Percentiles rank a stretch among this genome's conserved stretches.
phyloP scores from a whole-genome alignment of 208 protist genomes.

The Naegleria lovaniensis region DNA sequence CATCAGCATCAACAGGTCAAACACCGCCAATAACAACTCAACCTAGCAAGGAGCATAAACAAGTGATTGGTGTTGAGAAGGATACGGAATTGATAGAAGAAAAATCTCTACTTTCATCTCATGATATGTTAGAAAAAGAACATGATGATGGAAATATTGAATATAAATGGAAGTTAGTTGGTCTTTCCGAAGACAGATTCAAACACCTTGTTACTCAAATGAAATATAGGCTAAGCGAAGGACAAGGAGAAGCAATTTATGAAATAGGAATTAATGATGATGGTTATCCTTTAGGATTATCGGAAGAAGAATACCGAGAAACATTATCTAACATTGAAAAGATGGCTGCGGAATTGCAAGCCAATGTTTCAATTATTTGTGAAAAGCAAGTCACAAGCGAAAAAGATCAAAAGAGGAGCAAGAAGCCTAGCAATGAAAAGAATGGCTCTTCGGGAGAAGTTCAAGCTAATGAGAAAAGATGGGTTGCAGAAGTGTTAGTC shows the following conservation, averaged over 20 bases:
- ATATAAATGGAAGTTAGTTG: slow-evolving; percentile 88
- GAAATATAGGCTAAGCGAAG: slow-evolving; percentile 80
- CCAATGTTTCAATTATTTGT: slow-evolving; percentile 57
- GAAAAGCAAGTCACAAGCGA: slow-evolving; percentile 43
- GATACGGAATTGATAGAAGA: slow-evolving; percentile 15
- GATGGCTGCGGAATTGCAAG: slow-evolving; percentile 62
- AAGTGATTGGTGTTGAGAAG: neutral
- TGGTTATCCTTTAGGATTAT: slow-evolving; percentile 69
- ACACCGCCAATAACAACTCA: too few relatives aligned
- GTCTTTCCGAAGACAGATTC: slow-evolving; percentile 62
- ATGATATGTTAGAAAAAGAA: slow-evolving; percentile 56
- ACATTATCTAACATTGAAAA: slow-evolving; percentile 60
- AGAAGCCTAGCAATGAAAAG: neutral
- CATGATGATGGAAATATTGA: slow-evolving; percentile 86
- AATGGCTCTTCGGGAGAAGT: neutral
- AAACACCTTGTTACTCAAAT: slow-evolving; percentile 87
- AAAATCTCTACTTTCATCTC: neutral
- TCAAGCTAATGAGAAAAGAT: neutral
- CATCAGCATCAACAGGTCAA: too few relatives aligned
- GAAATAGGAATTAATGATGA: slow-evolving; percentile 83
- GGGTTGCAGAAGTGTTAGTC: slow-evolving; percentile 64
- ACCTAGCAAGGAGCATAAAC: too few relatives aligned
- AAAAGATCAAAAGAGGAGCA: neutral
- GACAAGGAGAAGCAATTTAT: slow-evolving; percentile 82
- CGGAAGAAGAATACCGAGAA: slow-evolving; percentile 61